Evolutionary conservation across 192 early-diverging fungal species (phyloP), one percentile per base, ranked within the genome.

Genomic region (Kickxella alabastrina): DNA sequence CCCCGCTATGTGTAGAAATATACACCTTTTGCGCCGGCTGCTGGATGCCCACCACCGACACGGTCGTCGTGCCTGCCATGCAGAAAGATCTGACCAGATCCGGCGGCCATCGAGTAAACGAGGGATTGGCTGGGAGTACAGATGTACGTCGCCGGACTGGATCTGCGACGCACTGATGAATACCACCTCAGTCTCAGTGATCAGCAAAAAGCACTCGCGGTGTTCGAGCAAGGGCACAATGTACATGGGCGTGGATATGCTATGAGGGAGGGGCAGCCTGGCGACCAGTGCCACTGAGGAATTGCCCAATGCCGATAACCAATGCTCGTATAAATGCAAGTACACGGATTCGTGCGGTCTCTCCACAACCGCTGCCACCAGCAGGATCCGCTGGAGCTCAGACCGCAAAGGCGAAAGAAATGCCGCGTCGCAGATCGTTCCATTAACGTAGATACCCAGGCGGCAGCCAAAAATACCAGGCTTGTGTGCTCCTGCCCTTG

Each of bases 111-210:
- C 31, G 1, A 14, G 14, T 3, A 50, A 24, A 1, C 15, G 22
- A 9, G 59, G 59, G n/a, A 74, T 29, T 12, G 40, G 45, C 28
- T 52, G 50, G 6, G 55, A 42, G 10, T 59, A 51, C 23, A 74
- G 39, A 22, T 62, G 50, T 9, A 74, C 60, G 39, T 74, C 71
- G 14, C 71, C 71, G 4, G 71, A 74, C 24, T 62, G 42, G 6
- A 74, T 51, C 53, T 74, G 71, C 18, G 52, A 29, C 10, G 59
- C 59, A 14, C 71, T 74, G 34, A 45, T 55, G 18, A 74, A 48
- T 0, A 43, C 50, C 0, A 62, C 35, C 32, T 59, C 56, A 22
- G 22, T 25, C 47, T 63, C 47, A 1, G 54, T 63, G 4, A 74
- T 28, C 24, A 74, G 46, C 47, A 74, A 26, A 12, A 74, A 62